Evolutionary conservation across 345 rosid species (phyloP), one percentile per base, ranked within the genome.

Genomic region (Anastatica hierochuntica): DNA sequence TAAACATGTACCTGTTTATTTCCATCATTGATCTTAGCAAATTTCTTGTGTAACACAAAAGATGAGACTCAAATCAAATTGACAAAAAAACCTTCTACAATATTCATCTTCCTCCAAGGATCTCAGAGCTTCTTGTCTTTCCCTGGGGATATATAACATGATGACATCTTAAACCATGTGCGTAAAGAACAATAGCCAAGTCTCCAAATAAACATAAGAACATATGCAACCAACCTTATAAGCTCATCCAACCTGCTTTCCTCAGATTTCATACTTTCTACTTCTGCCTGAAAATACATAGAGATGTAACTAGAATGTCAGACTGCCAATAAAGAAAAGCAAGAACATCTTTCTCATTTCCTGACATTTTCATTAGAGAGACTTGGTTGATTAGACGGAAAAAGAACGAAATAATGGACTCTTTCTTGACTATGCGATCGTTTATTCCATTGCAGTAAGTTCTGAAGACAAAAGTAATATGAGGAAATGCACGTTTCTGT

Each of bases 161-260:
- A 35, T n/a, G 42, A 67, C 5, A 13, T 29, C n/a, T 65, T 51
- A 52, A 60, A 44, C 35, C 42, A 37, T n/a, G 40, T 43, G 33
- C 24, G 27, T 31, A 38, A 27, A 31, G 39, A 8, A 72, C 4
- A 33, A 16, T 13, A 36, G 12, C 48, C 1, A 43, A 59, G 52
- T 15, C 17, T 47, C 36, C 23, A 23, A 20, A 26, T 15, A 24
- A 21, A 58, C 21, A 37, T 20, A 41, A 31, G n/a, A 64, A 45
- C 50, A 23, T 27, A 47, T 20, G 55, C 19, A 71, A 67, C 75
- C 23, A 50, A 80, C 95, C 90, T 75, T 70, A 82, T 85, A 54
- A 56, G 64, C 13, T 78, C 72, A 74, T 78, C 76, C 36, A 85
- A 76, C 67, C 72, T 68, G 70, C 63, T 14, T 49, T 85, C 90